Base-by-base conservation (phyloP, 1,284 basidiomycete genomes). In the Puccinia hordei region DNA sequence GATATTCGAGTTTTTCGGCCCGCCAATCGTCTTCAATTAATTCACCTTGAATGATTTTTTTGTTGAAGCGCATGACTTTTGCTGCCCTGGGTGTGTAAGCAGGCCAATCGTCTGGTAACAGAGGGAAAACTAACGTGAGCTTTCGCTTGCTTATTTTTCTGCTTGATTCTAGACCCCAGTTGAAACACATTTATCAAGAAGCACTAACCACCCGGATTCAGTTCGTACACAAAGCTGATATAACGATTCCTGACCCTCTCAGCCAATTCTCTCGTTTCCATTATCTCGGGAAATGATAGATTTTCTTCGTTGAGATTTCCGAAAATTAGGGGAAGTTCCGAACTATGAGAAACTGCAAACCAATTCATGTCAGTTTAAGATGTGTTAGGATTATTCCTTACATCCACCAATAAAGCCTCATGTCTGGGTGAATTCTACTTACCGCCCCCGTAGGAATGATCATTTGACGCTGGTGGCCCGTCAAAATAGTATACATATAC, bases 401-500 rank as follows among this genome's bases (percentile, higher is more conserved):
- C 35, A 41, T 17, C n/a, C 38, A 17, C 9, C 9, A 35, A 33
- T 24, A 13, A 6, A 75, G 46, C 19, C 9, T 17, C 13, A 30
- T 24, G 66, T 44, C n/a, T 41, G 19, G 3, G 10, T 17, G 15
- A n/a, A 22, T 49, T 66, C 53, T 33, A 55, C 66, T 59, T 46
- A 79, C 77, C 77, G 12, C 77, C 77, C 38, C 12, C 33, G 68
- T 63, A 55, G 8, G 66, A 27, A 46, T 44, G 49, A 17, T 55
- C 33, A 71, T 66, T 69, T 46, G 57, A 59, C 19, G 59, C 59
- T 33, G 51, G 68, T 27, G 77, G 77, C 9, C 77, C 77, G 59
- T 71, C 66, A 33, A 72, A 79, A 35, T 59, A 72, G 68, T 79
- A 79, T 10, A 79, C 77, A 63, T 79, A 79, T 59, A 69, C 66